Conservation (phyloP, 2,329 filamentous ascomycete genomes). For the Colletotrichum somersetense region DNA sequence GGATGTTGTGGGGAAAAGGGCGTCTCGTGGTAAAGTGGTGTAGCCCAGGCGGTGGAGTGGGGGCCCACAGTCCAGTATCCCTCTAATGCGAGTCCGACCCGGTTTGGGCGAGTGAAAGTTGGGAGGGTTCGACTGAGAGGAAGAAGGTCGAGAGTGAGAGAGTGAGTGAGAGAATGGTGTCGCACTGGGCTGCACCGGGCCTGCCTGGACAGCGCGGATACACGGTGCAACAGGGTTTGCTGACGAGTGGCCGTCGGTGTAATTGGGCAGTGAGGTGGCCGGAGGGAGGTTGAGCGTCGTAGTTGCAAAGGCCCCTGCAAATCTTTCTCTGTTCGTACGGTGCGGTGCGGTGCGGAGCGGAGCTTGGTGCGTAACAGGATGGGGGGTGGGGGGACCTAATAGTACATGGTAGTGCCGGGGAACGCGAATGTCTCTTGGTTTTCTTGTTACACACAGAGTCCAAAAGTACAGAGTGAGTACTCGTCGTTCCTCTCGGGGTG, state of each 20-base stretch:
- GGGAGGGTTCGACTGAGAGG: constrained; percentile 1
- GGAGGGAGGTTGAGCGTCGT: constrained; percentile 21
- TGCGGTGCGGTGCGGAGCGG: constrained; percentile 21
- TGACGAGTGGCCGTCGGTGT: constrained; percentile 35
- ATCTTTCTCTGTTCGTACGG: constrained; percentile 15
- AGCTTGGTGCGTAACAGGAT: constrained; percentile 23
- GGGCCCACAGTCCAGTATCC: constrained; percentile 39
- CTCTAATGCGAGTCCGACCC: constrained; percentile 40
- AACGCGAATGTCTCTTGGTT: constrained; percentile 27
- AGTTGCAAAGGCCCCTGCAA: constrained; percentile 7
- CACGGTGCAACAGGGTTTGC: constrained; percentile 36
- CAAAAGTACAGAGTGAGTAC: not conserved
- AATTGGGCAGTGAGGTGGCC: constrained; percentile 27
- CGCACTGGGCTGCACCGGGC: constrained; percentile 36
- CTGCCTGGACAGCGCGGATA: constrained; percentile 34
- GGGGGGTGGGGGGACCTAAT: constrained; percentile 20
- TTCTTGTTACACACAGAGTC: not conserved
- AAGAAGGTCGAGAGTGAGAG: not conserved
- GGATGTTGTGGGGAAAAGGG: constrained; percentile 43
- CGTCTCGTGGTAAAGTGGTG: constrained; percentile 41
- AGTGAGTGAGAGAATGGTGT: not conserved
- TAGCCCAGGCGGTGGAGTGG: constrained; percentile 42
- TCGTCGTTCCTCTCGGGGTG: constrained; percentile 1
- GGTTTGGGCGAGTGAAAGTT: constrained; percentile 18
- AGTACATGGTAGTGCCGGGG: constrained; percentile 28